A percentile compares a stretch with the other conserved stretches of the same genome.
Conservation (phyloP, 2,329 filamentous ascomycete genomes). For the Aureobasidium sp. region DNA sequence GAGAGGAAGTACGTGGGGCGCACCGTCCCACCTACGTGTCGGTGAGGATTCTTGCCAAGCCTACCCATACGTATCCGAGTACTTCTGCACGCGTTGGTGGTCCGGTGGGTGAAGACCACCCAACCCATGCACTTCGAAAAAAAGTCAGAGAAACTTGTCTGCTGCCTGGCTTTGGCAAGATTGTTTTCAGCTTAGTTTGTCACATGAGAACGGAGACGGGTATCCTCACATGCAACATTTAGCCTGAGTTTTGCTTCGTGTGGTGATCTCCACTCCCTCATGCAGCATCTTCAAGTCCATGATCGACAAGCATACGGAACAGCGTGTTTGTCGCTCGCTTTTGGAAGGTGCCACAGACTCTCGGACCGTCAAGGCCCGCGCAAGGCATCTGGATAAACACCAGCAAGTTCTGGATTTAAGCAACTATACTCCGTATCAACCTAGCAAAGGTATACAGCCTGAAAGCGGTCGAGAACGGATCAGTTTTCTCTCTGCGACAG, state of each 20-base stretch:
- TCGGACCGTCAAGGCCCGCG: neutral
- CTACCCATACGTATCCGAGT: too few relatives aligned
- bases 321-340: neutral
- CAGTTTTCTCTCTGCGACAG: conserved; percentile 14
- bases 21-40: too few relatives aligned
- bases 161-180: neutral
- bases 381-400: neutral
- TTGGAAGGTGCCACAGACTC: neutral
- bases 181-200: neutral
- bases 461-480: conserved; percentile 3
- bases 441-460: neutral
- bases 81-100: too few relatives aligned
- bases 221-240: neutral
- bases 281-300: neutral
- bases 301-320: neutral
- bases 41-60: too few relatives aligned
- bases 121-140: neutral
- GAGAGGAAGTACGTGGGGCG: neutral
- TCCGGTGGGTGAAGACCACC: conserved; percentile 5
- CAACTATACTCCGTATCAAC: neutral
- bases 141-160: neutral
- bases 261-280: neutral
- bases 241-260: neutral
- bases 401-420: neutral
- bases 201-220: neutral